Evolutionary conservation across 495 filamentous ascomycete genomes (phyloP), one percentile per base, ranked within the genome.

Genomic region (Antarctomyces pellizariae): DNA sequence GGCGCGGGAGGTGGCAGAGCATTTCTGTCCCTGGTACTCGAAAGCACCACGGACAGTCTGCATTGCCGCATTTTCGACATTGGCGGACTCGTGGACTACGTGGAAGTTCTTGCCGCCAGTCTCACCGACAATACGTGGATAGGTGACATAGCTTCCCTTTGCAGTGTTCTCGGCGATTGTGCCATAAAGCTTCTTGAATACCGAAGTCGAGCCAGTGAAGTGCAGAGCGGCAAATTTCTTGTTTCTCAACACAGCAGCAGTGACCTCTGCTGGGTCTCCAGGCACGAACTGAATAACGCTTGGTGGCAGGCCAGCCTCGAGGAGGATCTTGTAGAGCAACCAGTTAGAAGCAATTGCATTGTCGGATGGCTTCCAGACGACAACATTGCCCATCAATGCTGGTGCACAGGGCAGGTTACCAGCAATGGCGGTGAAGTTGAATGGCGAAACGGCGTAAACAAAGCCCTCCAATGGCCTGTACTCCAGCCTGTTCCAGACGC

Each of bases 81-180:
- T 73, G 18, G 79, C 78, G 3, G 64, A 69, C 4, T 53, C 33
- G 43, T 89, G 77, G 23, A 90, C 46, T 20, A 90, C 54, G 50
- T 84, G 79, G 57, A 82, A 90, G 51, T 90, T 90, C 64, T 90
- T 90, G 34, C 79, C 79, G 31, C 76, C 75, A 2, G 79, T 86
- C 56, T 89, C 78, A 30, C 70, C 78, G 9, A 84, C 75, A 17
- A 86, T 66, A 33, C 78, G 65, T 8, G 78, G 78, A 49, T 79
- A 89, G 23, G 66, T 61, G 30, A 58, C 54, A 44, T 82, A 89
- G 11, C 53, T 56, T 24, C 63, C 69, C 35, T 71, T 64, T 3
- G 62, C 66, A 13, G 79, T 58, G 12, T 70, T 72, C 20, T 57
- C 48, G 1, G 73, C 71, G 37, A 84, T 78, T 35, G 63, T 52